Evolutionary conservation across 495 filamentous ascomycete genomes (phyloP), one percentile per base, ranked within the genome.

Genomic region (Trichodelitschia bisporula): DNA sequence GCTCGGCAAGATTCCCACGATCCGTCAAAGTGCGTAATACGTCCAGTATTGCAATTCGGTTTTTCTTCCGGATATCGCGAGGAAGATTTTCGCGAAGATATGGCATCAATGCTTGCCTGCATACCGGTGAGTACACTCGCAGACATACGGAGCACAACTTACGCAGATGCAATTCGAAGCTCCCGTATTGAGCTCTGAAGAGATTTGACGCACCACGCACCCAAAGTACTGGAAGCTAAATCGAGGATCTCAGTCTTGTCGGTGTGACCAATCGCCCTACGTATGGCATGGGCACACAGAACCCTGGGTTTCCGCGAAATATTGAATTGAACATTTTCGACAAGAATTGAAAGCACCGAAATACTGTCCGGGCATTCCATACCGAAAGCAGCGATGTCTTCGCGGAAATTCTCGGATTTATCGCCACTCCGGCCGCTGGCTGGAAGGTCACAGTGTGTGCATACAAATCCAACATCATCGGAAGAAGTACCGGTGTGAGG

Each of bases 101-200:
- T 11, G 58, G 53, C 24, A 66, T 48, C 12, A 84, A 44, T 11
- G 66, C 66, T 32, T 66, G 60, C 6, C 77, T 78, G 43, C n/a
- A n/a, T n/a, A n/a, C n/a, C n/a, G n/a, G n/a, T n/a, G n/a, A n/a
- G n/a, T n/a, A n/a, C n/a, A n/a, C n/a, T n/a, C n/a, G n/a, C n/a
- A n/a, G n/a, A n/a, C n/a, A n/a, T n/a, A n/a, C n/a, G n/a, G n/a
- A n/a, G n/a, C n/a, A n/a, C n/a, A n/a, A n/a, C n/a, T n/a, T n/a
- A n/a, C n/a, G 4, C 76, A 40, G 80, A 74, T 16, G 72, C 74
- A 43, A 92, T 61, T 9, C 86, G 70, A 29, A 95, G 55, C 43
- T 95, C 86, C 43, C 86, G 66, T 15, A 74, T 48, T 4, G 83
- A 84, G 44, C 82, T 91, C 28, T 66, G 63, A 14, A 91, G 53